phyloP scores from a whole-genome alignment of 345 rosid genomes.

The Pelargonium nanum region DNA sequence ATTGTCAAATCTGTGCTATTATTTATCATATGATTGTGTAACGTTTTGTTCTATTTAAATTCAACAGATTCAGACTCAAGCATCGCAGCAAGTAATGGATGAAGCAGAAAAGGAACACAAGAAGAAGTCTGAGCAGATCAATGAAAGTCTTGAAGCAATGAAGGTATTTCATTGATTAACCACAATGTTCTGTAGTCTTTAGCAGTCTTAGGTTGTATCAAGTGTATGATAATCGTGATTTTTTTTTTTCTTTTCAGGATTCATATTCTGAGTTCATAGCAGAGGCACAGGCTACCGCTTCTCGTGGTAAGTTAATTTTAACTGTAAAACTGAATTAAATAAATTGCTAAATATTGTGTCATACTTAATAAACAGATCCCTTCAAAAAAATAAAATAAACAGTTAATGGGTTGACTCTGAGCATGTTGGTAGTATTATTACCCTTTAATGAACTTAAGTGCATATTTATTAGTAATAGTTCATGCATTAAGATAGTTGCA shows the following conservation, averaged over 20 bases:
- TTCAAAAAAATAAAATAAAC: no score
- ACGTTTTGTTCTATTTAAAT: background rate
- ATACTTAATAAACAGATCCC: background rate
- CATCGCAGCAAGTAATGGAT: conserved; percentile 35
- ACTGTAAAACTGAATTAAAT: background rate
- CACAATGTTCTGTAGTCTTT: background rate
- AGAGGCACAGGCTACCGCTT: conserved; percentile 31
- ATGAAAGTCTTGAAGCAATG: conserved; percentile 28
- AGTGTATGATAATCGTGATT: background rate
- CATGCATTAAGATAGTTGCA: background rate
- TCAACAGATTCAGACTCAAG: conserved; percentile 36
- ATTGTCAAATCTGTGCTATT: background rate
- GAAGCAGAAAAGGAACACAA: conserved; percentile 40
- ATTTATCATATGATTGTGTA: background rate
- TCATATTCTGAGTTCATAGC: conserved; percentile 35
- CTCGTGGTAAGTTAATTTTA: conserved; percentile 21
- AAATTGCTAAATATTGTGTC: background rate
- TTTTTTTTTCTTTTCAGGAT: conserved; percentile 18
- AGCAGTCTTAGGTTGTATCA: background rate
- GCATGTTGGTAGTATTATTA: background rate
- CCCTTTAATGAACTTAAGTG: background rate
- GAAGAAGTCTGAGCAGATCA: conserved; percentile 33
- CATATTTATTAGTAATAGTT: background rate
- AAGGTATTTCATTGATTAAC: conserved; percentile 19
- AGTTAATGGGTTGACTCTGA: background rate